Percentiles rank a stretch among this genome's conserved stretches.
Conservation (phyloP, 768 basidiomycete species). For the Bullera alba region DNA sequence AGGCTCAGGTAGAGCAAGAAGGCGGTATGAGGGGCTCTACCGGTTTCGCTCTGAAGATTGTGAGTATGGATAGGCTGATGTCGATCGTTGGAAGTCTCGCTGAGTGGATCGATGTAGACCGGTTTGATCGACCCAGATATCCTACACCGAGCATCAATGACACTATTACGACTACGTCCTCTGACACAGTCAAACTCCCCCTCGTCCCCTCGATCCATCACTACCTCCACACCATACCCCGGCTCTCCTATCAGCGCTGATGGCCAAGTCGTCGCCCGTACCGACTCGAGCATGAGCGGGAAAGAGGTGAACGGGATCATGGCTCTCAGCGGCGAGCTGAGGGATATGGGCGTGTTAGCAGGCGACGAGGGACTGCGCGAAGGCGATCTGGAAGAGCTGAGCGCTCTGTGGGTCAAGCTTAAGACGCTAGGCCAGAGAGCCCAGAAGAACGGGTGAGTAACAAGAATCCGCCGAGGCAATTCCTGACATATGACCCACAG, state of each 20-base stretch:
- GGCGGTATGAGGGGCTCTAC: slow-evolving; percentile 56
- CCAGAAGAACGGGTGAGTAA: slow-evolving; percentile 45
- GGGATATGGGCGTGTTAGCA: slow-evolving; percentile 29
- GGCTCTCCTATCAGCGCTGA: slow-evolving; percentile 33
- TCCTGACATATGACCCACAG: slow-evolving; percentile 48
- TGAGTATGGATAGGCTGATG: too few species aligned
- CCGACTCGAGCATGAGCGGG: slow-evolving; percentile 12
- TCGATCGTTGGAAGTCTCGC: too few species aligned
- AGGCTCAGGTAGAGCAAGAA: slow-evolving; percentile 50
- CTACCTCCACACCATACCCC: slow-evolving; percentile 45
- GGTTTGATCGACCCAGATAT: slow-evolving; percentile 44
- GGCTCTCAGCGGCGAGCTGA: slow-evolving; percentile 23
- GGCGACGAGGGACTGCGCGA: slow-evolving; percentile 49
- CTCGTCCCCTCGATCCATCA: slow-evolving; percentile 17
- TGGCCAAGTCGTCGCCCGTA: slow-evolving; percentile 57
- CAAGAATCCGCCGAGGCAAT: background rate
- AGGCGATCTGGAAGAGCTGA: slow-evolving; percentile 59
- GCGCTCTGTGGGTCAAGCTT: slow-evolving; percentile 59
- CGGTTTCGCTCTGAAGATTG: slow-evolving; percentile 68
- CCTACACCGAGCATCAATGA: slow-evolving; percentile 42
- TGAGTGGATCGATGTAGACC: too few species aligned
- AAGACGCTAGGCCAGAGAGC: slow-evolving; percentile 61
- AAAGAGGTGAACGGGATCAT: slow-evolving; percentile 12
- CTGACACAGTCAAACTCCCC: slow-evolving; percentile 23
- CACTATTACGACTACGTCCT: slow-evolving; percentile 41